Base-by-base conservation (phyloP, 768 basidiomycete species). In the Dictyophora rubrovolvata region DNA sequence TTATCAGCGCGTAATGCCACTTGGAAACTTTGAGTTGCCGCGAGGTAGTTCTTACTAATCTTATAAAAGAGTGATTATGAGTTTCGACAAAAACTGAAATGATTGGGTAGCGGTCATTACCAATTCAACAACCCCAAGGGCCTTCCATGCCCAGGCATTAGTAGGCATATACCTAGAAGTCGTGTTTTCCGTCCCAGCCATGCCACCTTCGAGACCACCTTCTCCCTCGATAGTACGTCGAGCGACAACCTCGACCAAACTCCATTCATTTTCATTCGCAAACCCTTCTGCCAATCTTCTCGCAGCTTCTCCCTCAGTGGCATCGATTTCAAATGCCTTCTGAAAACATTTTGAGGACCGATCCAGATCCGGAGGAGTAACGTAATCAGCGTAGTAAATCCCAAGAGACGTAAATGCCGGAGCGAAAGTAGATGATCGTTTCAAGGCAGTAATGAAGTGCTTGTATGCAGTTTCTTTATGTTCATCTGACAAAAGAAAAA, bases 131-230 rank as follows among this genome's bases (percentile, higher is more conserved):
- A 91, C 82, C 1, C 93, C 96, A 36, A 92, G 72, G 20, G 93
- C 94, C 71, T 96, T 97, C 94, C 95, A 99, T 2, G 96, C 96
- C 96, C 96, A 99, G 8, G 86, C 80, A 65, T 95, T 93, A 37
- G 82, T 83, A 0, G 89, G 86, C 63, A 83, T 74, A 68, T 85
- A 85, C 64, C 80, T 74, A 1, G 70, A 68, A 5, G 73, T 68
- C n/a, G 71, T 69, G 11, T 68, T 68, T 52, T 78, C 77, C 8
- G 75, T 73, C 2, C 71, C 71, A 21, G 71, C 73, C 53, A 80
- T 72, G 12, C 77, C 85, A 21, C 80, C 82, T 62, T 82, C 79
- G 22, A 85, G 66, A 9, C 89, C 91, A 33, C 92, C 92, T 74
- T 97, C 93, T 17, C 92, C 94, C 50, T 93, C 91, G 60, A 98